Percentiles rank a stretch among this genome's conserved stretches.
Conservation (phyloP, 2,329 filamentous ascomycete species). For the Aulographum hederae region DNA sequence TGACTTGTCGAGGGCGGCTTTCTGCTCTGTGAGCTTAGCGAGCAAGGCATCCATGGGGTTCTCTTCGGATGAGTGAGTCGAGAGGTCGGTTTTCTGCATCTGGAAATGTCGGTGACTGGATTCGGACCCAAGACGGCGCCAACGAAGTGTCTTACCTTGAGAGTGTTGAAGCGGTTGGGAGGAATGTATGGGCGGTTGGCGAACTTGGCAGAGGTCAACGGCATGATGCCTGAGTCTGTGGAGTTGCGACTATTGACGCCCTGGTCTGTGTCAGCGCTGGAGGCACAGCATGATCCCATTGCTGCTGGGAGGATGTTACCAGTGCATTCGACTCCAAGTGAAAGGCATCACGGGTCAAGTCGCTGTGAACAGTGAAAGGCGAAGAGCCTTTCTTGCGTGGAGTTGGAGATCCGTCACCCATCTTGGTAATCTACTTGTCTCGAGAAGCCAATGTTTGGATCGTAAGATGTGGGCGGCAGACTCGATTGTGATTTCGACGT, state of each 20-base stretch:
- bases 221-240: not conserved
- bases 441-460: no score
- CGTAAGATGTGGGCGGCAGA: not conserved
- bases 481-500: not conserved
- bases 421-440: no score
- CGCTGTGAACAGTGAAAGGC: not conserved
- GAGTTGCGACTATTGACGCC: no score
- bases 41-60: slow-evolving; percentile 50
- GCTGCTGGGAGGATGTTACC: no score
- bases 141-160: not conserved
- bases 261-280: no score
- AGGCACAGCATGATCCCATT: no score
- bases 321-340: not conserved
- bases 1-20: slow-evolving; percentile 40
- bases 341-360: not conserved
- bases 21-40: slow-evolving; percentile 56
- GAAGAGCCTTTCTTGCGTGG: not conserved
- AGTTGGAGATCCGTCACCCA: no score
- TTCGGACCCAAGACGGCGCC: not conserved
- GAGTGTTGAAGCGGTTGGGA: not conserved
- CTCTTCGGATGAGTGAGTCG: slow-evolving; percentile 10
- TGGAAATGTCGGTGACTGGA: slow-evolving; percentile 5
- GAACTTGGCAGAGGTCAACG: not conserved
- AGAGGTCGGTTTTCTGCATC: slow-evolving; percentile 24
- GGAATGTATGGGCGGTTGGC: not conserved